Evolutionary conservation across 2,329 filamentous ascomycete species (phyloP), one percentile per base, ranked within the genome.

Genomic region (Aspergillus pseudotamarii): DNA sequence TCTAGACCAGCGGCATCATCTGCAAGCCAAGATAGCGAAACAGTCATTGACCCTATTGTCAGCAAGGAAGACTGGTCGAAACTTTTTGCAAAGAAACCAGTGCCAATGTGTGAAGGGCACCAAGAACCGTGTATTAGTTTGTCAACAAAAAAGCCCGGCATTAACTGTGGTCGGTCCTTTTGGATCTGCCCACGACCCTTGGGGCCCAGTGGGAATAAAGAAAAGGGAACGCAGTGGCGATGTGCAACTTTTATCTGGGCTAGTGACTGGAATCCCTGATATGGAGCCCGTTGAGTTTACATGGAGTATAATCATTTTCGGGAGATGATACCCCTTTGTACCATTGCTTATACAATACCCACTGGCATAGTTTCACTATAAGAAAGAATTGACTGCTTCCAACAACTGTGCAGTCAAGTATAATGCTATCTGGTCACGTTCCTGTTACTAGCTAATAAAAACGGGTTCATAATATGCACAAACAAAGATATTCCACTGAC

Each of bases 21-120:
- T 57, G 68, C 36, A 69, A 72, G 55, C 72, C 76, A 32, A 62
- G 72, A 62, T 68, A 82, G 78, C 10, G 82, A 76, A 61, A 81
- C 87, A 1, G 83, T 90, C 64, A 73, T 80, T 32, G 91, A 94
- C 69, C 89, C 90, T 0, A 87, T 93, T 57, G 83, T 86, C 64
- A 86, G 86, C 53, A 94, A 92, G 75, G 90, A 95, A 72, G 90
- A 90, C 26, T 98, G 95, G 95, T 89, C 88, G 5, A 93, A 90
- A 74, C 83, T 98, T 16, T 89, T 98, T 65, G 87, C 89, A 19
- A 93, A 90, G 75, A 89, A 91, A 61, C 80, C 87, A 1, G 83
- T 87, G 1, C 95, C 95, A 1, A 86, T 85, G 62, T 99, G 95
- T 74, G 93, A 97, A 70, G 80, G 81, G 55, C 95, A 99, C 73